Evolutionary conservation across 2,329 filamentous ascomycete genomes (phyloP).

Genomic region (Metarhizium guizhouense): DNA sequence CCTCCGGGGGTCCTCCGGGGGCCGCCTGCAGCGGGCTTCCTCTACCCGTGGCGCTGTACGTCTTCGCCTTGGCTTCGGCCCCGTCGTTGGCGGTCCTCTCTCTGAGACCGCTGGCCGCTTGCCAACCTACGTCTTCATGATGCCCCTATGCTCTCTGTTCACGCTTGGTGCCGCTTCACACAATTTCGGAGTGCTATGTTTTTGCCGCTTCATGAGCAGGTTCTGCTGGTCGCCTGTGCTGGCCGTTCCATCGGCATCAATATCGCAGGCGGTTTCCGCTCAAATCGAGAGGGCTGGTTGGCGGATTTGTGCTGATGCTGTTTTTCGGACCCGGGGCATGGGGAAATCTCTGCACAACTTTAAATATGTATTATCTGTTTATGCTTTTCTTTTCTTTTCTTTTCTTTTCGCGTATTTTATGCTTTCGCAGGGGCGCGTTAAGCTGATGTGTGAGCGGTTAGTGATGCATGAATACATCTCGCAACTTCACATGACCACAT

Average conservation of each 20-base stretch:
- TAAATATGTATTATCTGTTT: too few species aligned
- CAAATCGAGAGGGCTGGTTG: constrained; percentile 30
- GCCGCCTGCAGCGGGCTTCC: too few species aligned
- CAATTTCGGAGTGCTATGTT: constrained; percentile 39
- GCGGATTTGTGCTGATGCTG: constrained; percentile 39
- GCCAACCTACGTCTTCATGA: constrained; percentile 37
- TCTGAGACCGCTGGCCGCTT: constrained; percentile 49
- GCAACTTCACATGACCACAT: too few species aligned
- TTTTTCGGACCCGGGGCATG: constrained; percentile 46
- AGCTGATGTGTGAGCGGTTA: too few species aligned
- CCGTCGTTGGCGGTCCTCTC: constrained; percentile 48
- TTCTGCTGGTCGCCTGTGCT: constrained; percentile 40
- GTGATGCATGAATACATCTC: too few species aligned
- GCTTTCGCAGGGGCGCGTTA: too few species aligned
- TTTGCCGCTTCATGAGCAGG: constrained; percentile 49
- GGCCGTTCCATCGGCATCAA: constrained; percentile 38
- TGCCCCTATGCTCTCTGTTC: constrained; percentile 43
- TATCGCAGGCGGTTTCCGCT: constrained; percentile 39
- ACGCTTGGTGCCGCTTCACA: constrained; percentile 44
- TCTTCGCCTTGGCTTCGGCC: constrained; percentile 50
- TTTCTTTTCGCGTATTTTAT: too few species aligned
- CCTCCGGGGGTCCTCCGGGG: too few species aligned
- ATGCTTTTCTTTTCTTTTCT: too few species aligned
- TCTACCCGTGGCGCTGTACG: constrained; percentile 51
- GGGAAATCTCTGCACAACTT: too few species aligned